Base-by-base conservation (phyloP, 2,329 filamentous ascomycete genomes). In the Aspergillus pseudoterreus region DNA sequence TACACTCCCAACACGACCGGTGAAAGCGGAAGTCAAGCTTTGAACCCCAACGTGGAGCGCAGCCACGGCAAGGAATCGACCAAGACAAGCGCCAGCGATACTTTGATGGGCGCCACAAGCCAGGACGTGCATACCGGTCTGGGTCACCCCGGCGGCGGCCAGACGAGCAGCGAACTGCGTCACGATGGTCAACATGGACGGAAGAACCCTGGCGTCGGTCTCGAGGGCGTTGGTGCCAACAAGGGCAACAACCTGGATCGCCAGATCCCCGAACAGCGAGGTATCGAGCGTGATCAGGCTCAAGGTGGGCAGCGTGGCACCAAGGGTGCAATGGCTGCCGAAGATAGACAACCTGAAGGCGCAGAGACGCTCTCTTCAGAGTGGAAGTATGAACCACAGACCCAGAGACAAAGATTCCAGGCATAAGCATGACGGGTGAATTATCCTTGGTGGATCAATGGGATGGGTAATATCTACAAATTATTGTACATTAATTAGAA, bases 111-210 rank as follows among this genome's bases (percentile, higher is more conserved):
- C 24, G 75, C 79, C 3, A 81, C 78, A 2, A 82, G 79, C 0
- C 68, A 62, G 11, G 75, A 81, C 46, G 78, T 84, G 6, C 70
- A 83, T 68, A 73, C 68, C 0, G 79, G 81, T 0, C 60, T 82
- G 1, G 80, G 80, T 2, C 74, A 81, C 49, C 81, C 80, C 2
- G 67, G 72, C 9, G 67, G 70, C 44, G 80, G 77, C 19, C 71
- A 81, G 68, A 76, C 75, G 15, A 74, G 67, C 49, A 62, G 57
- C 2, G 80, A 83, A 64, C 51, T 78, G 9, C 65, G 59, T 6
- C 76, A 81, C 51, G 76, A 79, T 35, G 75, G 75, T 5, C 60
- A 71, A 45, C 63, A 69, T 41, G 65, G 66, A 11, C 63, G 72
- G 6, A 78, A 75, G 61, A 71, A 75, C 50, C 59, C 71, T 9